These are phyloP conservation scores for Plantago major DNA, from an alignment of 257 asterid species.

Conservation along the genomic window DNA sequence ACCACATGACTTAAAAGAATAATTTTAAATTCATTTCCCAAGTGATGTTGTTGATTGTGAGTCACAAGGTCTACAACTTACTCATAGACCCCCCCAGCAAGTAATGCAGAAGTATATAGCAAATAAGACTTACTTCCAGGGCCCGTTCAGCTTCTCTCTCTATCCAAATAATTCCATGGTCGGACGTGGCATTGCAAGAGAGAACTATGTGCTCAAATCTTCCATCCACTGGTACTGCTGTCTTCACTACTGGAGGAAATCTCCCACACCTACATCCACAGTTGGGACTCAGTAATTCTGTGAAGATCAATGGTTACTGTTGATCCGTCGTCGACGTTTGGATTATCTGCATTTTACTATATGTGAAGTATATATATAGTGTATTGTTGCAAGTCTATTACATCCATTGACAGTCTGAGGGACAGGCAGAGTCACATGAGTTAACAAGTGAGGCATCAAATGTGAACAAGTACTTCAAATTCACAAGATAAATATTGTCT, in stretches of 20 bases:
- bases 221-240: constrained; percentile 90
- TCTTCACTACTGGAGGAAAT: constrained; percentile 73
- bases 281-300: constrained; percentile 5
- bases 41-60: no score
- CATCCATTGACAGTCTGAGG: not conserved
- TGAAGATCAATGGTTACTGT: not conserved
- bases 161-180: constrained; percentile 81
- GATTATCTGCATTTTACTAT: not conserved
- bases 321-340: not conserved
- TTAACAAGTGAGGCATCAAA: not conserved
- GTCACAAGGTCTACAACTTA: no score
- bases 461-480: not conserved
- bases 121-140: constrained; percentile 47
- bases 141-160: constrained; percentile 76
- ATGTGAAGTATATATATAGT: not conserved
- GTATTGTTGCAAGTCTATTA: not conserved
- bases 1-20: no score
- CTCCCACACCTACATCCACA: constrained; percentile 52
- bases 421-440: not conserved
- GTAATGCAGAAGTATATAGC: not conserved
- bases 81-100: no score
- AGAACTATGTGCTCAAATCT: constrained; percentile 91
- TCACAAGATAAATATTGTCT: not conserved
- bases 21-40: no score
- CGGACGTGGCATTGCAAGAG: constrained; percentile 86